These are phyloP conservation scores for Cyberlindnera japonica DNA, from an alignment of 805 yeast species.

Conservation along the genomic window DNA sequence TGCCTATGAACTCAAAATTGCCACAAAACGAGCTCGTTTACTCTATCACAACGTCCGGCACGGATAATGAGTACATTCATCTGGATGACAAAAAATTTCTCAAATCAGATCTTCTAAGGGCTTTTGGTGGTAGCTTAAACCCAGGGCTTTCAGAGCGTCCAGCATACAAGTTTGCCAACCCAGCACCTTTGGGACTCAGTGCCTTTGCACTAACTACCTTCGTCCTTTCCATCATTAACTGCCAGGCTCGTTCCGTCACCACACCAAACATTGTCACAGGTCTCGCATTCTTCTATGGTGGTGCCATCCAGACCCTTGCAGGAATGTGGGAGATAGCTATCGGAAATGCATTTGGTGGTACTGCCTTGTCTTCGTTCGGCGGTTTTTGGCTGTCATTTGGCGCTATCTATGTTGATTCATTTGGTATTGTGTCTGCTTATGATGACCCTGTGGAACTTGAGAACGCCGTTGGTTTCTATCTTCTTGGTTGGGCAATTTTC, in stretches of 20 bases:
- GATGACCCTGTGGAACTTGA: slow-evolving; percentile 35
- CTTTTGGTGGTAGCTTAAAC: slow-evolving; percentile 71
- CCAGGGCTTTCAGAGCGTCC: slow-evolving; percentile 53
- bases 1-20: slow-evolving; percentile 11
- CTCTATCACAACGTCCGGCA: slow-evolving; percentile 27
- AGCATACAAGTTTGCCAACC: slow-evolving; percentile 51
- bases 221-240: slow-evolving; percentile 51
- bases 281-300: slow-evolving; percentile 61
- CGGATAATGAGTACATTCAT: slow-evolving; percentile 24
- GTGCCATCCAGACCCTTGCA: slow-evolving; percentile 54
- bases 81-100: slow-evolving; percentile 26
- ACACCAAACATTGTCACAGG: slow-evolving; percentile 58
- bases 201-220: slow-evolving; percentile 39
- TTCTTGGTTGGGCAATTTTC: slow-evolving; percentile 54
- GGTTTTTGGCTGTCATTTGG: slow-evolving; percentile 67
- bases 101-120: slow-evolving; percentile 48
- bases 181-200: slow-evolving; percentile 60
- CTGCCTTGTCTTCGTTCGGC: slow-evolving; percentile 37
- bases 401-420: slow-evolving; percentile 51
- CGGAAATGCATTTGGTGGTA: slow-evolving; percentile 64
- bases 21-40: slow-evolving; percentile 15
- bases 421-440: slow-evolving; percentile 46
- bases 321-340: slow-evolving; percentile 68
- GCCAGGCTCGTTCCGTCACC: slow-evolving; percentile 53
- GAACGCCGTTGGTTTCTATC: slow-evolving; percentile 49